Evolutionary conservation across 139 green algal genomes (phyloP).

Genomic region (Zygnema circumcarinatum): DNA sequence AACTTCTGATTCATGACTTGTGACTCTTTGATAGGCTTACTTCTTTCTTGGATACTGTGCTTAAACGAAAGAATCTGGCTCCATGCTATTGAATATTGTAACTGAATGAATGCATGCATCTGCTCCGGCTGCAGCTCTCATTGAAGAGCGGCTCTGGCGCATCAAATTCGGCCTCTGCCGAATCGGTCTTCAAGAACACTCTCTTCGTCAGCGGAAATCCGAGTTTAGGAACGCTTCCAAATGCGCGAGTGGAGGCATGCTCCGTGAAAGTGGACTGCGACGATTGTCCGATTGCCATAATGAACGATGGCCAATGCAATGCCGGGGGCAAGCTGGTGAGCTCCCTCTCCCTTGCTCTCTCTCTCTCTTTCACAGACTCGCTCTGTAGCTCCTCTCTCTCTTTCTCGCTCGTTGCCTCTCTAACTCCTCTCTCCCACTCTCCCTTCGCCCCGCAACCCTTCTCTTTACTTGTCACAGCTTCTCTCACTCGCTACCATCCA

Average conservation of each 20-base stretch:
- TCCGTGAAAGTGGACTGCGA: background rate
- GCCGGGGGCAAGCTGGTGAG: background rate
- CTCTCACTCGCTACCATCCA: too few species aligned
- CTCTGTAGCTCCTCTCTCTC: too few species aligned
- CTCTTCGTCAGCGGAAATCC: background rate
- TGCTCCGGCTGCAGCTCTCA: too few species aligned
- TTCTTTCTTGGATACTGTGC: too few species aligned
- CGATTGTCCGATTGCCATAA: background rate
- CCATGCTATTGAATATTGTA: too few species aligned
- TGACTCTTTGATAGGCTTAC: too few species aligned
- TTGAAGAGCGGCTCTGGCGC: too few species aligned
- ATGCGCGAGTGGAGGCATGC: background rate
- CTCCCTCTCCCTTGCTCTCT: background rate
- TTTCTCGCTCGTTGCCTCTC: background rate
- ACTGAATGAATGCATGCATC: too few species aligned
- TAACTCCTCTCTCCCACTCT: background rate
- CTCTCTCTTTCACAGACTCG: background rate
- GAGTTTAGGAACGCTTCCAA: background rate
- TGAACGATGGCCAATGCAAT: background rate
- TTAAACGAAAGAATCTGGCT: too few species aligned
- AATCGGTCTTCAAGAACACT: too few species aligned
- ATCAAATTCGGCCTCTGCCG: too few species aligned
- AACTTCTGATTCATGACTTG: too few species aligned
- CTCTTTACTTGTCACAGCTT: background rate
- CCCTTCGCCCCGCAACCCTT: background rate